phyloP scores from a whole-genome alignment of 2,329 filamentous ascomycete species.

The Fusarium nurragi region DNA sequence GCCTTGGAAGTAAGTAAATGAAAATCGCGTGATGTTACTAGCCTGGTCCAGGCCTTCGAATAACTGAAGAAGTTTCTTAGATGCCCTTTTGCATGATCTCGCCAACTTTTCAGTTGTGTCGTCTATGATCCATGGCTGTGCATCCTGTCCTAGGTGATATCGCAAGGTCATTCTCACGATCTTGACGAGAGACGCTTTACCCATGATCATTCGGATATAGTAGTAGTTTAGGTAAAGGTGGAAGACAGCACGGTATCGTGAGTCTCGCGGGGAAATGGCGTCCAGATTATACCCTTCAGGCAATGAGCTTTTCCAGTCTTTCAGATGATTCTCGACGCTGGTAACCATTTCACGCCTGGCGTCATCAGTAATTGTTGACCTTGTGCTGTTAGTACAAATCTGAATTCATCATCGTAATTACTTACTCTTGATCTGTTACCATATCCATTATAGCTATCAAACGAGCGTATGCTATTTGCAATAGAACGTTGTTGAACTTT shows the following conservation, averaged over 20 bases:
- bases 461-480: neutral
- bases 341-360: neutral
- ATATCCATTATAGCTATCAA: neutral
- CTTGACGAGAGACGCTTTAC: neutral
- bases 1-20: neutral
- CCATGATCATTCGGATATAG: neutral
- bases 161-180: neutral
- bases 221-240: neutral
- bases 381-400: neutral
- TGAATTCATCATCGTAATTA: rapidly evolving
- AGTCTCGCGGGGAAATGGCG: neutral
- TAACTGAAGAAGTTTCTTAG: neutral
- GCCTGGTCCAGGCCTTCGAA: neutral
- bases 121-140: neutral
- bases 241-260: neutral
- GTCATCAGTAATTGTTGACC: neutral
- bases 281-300: neutral
- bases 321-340: neutral
- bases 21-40: neutral
- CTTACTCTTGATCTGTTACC: neutral
- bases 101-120: neutral
- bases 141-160: neutral
- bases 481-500: neutral
- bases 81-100: neutral
- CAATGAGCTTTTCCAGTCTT: neutral